These are phyloP conservation scores for Trichoderma asperellum DNA, from an alignment of 2,329 filamentous ascomycete species.

Conservation along the genomic window DNA sequence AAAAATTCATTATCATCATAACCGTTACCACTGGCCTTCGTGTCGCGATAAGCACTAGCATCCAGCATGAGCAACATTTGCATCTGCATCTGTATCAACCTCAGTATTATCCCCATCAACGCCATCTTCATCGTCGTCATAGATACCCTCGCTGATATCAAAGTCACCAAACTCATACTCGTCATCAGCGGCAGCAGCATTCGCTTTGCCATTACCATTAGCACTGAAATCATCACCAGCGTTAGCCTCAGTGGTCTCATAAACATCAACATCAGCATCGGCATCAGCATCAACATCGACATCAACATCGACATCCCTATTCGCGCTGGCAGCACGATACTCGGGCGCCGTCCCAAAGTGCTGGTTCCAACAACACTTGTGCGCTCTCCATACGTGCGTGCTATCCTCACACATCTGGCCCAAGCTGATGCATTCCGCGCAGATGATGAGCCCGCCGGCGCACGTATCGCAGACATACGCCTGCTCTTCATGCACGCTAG, in stretches of 20 bases:
- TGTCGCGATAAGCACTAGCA: neutral
- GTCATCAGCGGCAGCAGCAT: neutral
- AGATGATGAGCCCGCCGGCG: constrained; percentile 19
- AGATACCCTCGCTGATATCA: neutral
- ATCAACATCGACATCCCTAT: neutral
- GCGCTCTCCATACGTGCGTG: constrained; percentile 22
- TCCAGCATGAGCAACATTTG: neutral
- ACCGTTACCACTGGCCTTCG: neutral
- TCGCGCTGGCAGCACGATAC: neutral
- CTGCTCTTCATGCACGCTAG: constrained; percentile 4
- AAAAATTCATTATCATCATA: neutral
- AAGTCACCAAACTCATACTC: neutral
- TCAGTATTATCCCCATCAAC: neutral
- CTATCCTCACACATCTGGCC: constrained; percentile 18
- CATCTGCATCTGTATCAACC: neutral
- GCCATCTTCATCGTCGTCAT: neutral
- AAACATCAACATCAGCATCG: neutral
- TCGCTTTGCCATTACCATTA: neutral
- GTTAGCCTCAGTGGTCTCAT: neutral
- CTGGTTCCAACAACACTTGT: constrained; percentile 8
- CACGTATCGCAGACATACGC: constrained; percentile 26
- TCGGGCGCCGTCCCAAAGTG: neutral
- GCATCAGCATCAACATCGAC: neutral
- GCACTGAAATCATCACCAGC: neutral
- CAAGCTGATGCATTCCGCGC: constrained; percentile 20